Base-by-base conservation (phyloP, 2,329 filamentous ascomycete species). In the Onygena corvina region DNA sequence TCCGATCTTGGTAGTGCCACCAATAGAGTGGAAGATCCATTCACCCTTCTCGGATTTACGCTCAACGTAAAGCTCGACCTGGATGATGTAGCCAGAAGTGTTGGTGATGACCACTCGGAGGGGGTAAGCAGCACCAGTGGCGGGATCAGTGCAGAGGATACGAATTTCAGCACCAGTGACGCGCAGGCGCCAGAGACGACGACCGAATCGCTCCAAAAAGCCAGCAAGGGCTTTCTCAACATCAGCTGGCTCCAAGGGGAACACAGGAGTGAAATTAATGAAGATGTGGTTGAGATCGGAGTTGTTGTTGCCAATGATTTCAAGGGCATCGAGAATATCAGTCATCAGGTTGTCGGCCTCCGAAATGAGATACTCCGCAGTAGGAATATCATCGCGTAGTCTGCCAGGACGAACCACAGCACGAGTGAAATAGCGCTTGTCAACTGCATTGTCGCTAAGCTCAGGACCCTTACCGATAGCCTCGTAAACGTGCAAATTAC, bases 211-310 rank as follows among this genome's bases (percentile, higher is more conserved):
- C 62, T 96, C 92, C 58, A 98, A 74, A 80, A 98, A 98, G 50
- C 89, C 89, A 62, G 84, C 87, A 20, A 98, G 80, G 25, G 87
- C 90, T 68, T 93, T 80, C 71, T 96, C 88, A 12, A 98, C 87
- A 71, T 95, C 87, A 52, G 80, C 73, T 2, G 92, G 89, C 61
- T 87, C 76, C 45, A 98, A 80, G 65, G 88, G 86, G 81, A 98
- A 96, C 52, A 95, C 86, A 7, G 89, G 87, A 0, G 87, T 92
- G 74, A 98, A 98, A 78, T 98, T 96, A 76, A 98, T 92, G 75
- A 98, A 98, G 76, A 98, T 92, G 73, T 98, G 92, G 76, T 98
- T 98, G 64, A 98, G 77, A 75, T 98, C 92, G 47, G 92, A 94
- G 73, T 94, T 93, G 74, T 95, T 96, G 76, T 94, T 95, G 64